Evolutionary conservation across 192 early-diverging fungal species (phyloP), one percentile per base, ranked within the genome.

Genomic region (Mortierella hygrophila): DNA sequence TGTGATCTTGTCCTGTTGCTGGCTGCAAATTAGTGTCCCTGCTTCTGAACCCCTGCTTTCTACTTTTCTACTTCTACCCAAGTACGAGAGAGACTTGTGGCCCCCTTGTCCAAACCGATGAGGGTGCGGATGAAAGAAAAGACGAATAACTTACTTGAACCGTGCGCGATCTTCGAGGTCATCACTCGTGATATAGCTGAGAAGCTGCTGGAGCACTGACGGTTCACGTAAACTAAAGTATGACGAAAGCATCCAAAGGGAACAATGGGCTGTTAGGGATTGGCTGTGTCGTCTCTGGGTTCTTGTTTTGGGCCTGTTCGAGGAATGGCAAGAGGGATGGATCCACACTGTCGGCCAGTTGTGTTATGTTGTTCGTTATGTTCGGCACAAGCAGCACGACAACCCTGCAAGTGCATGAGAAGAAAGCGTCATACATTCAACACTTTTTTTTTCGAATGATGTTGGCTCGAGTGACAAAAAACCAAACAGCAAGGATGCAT

Each of bases 171-270:
- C 95, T 77, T 97, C 96, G 76, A 97, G 92, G 83, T 96, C 95
- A 75, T 96, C 95, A 32, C 92, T 92, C 72, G 94, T 95, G 87
- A 98, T 96, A 78, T 95, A 97, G 79, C 94, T 93, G 32, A 98
- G 86, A 78, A 99, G 92, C 77, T 94, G 93, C 77, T 90, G 89
- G 35, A 97, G 88, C 52, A 95, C 93, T 21, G 89, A 83, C 5
- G 97, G 96, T 82, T 94, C 92, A 55, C 94, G 91, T 55, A 99
- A 90, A 84, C 95, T 96, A 87, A 47, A 72, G 23, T 68, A 15
- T 65, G 60, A 65, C 60, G 60, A 65, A 65, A 65, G 60, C 60
- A 65, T 65, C 29, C 29, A 65, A 29, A 32, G 60, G 38, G 20
- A 71, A n/a, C 38, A 71, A 41, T 23, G 70, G 38, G 41, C 18